Conservation (phyloP, 2,329 filamentous ascomycete genomes). For the Trichophyton benhamiae region DNA sequence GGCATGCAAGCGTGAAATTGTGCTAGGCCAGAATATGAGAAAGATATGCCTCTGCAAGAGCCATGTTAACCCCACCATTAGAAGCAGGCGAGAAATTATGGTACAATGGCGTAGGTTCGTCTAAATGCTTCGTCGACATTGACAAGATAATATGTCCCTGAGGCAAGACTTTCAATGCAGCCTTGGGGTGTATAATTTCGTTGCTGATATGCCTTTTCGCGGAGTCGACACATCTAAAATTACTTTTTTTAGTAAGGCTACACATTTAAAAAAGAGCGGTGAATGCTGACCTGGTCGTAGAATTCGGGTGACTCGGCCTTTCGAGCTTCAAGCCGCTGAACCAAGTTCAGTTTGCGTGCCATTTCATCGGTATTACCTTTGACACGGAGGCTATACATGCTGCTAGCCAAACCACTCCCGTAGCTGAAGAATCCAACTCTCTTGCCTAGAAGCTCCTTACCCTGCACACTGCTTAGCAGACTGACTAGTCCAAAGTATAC, state of each 20-base stretch:
- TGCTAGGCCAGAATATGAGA: no score
- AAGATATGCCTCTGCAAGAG: no score
- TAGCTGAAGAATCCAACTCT: constrained; percentile 67
- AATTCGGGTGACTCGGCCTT: constrained; percentile 55
- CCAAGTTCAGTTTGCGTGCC: constrained; percentile 55
- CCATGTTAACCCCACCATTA: not conserved
- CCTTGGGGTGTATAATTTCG: constrained; percentile 64
- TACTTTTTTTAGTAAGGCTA: not conserved
- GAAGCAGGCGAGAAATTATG: not conserved
- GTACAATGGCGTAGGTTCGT: constrained; percentile 62
- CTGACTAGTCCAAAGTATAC: constrained; percentile 46
- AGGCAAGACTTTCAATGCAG: constrained; percentile 48
- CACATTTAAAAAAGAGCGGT: not conserved
- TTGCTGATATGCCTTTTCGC: constrained; percentile 71
- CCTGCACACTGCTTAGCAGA: constrained; percentile 52
- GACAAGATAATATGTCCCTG: constrained; percentile 65
- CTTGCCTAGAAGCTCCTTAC: constrained; percentile 55
- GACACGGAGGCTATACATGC: constrained; percentile 55
- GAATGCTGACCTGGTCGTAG: constrained; percentile 55
- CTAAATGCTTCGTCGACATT: constrained; percentile 79
- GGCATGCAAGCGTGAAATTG: no score
- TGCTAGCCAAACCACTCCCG: constrained; percentile 63
- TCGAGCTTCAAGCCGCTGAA: constrained; percentile 54
- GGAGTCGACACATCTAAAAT: constrained; percentile 59
- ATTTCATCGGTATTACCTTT: constrained; percentile 58